phyloP scores from a whole-genome alignment of 106 monocot genomes.

The Dendrobium nobile region DNA sequence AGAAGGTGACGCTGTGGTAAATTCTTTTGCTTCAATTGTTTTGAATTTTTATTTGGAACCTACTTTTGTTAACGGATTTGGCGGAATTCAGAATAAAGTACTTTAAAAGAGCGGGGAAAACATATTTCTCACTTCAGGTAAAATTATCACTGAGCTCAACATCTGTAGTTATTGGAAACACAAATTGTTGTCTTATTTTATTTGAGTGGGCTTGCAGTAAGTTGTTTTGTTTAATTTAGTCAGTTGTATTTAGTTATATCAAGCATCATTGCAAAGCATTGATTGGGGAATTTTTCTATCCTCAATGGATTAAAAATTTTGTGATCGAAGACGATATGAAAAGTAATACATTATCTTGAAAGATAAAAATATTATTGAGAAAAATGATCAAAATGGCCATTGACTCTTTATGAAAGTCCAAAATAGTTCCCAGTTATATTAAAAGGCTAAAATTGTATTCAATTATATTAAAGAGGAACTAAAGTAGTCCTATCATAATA shows the following conservation, averaged over 20 bases:
- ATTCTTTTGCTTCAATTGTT: background rate
- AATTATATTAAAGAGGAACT: no score
- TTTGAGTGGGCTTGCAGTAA: background rate
- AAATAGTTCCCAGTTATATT: no score
- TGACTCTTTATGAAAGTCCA: no score
- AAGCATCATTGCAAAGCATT: background rate
- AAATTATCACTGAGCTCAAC: background rate
- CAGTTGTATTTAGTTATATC: no score
- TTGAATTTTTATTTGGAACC: background rate
- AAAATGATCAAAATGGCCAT: no score
- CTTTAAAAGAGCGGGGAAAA: background rate
- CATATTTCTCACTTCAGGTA: background rate
- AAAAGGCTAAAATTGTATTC: no score
- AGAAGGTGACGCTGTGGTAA: slow-evolving; percentile 17
- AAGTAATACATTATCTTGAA: no score
- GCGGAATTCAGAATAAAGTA: background rate
- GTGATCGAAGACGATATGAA: background rate
- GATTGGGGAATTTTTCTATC: no score
- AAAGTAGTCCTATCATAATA: no score
- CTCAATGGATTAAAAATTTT: background rate
- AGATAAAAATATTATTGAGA: no score
- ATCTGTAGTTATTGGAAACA: background rate
- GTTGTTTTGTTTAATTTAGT: background rate
- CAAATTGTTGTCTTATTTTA: background rate
- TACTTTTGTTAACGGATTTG: background rate